These are phyloP conservation scores for Lycium barbarum DNA, from an alignment of 257 asterid genomes.

Conservation along the genomic window DNA sequence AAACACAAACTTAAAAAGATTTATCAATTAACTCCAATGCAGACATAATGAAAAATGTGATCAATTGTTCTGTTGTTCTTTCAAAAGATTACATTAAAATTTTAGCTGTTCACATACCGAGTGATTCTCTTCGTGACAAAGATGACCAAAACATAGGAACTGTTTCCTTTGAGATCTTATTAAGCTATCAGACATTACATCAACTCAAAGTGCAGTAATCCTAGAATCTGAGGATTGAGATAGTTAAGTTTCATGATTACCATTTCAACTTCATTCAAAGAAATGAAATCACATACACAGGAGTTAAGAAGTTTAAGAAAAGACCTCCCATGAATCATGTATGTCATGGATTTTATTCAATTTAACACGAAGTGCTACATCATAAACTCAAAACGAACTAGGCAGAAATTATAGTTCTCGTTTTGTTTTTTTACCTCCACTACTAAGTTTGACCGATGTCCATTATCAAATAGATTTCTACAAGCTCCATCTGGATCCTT, in stretches of 20 bases:
- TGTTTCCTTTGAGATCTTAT: not conserved
- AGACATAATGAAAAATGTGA: not conserved
- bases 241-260: not conserved
- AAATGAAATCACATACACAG: not conserved
- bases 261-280: not conserved
- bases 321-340: not conserved
- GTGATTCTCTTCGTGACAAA: slow-evolving; percentile 2
- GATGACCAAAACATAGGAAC: not conserved
- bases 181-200: not conserved
- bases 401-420: not conserved
- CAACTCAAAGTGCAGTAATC: not conserved
- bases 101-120: not conserved
- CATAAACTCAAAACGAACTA: not conserved
- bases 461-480: slow-evolving; percentile 53
- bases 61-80: not conserved
- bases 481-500: slow-evolving; percentile 47
- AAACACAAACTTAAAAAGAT: not conserved
- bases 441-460: slow-evolving; percentile 34
- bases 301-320: not conserved
- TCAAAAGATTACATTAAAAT: not conserved
- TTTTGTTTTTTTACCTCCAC: slow-evolving; percentile 51
- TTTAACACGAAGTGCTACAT: not conserved
- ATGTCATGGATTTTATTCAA: not conserved
- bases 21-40: not conserved
- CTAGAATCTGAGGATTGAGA: not conserved